Evolutionary conservation across 805 yeast genomes (phyloP), one percentile per base, ranked within the genome.

Genomic region (Saturnispora ahearnii): DNA sequence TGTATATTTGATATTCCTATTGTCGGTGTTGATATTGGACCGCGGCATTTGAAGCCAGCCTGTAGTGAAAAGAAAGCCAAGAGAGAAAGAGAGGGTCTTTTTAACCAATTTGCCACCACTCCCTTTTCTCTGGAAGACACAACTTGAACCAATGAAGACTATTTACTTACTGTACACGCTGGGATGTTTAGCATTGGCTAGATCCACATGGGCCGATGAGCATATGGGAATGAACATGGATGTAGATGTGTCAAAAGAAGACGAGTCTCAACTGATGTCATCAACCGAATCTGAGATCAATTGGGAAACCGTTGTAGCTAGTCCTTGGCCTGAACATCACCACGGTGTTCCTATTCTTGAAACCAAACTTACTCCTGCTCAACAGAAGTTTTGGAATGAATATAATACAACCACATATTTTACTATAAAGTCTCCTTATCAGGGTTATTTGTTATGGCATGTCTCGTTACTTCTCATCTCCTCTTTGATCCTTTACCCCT

Each of bases 391-490:
- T 65, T 90, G 97, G 97, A 81, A 79, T 45, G 62, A 66, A 26
- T 90, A 89, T 66, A 80, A 85, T 60, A 79, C 95, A 12, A 83
- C 91, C 1, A 81, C 87, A 3, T 89, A 74, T 63, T 80, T 87
- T 67, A 80, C 77, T 7, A 60, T 77, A 11, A 74, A 73, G 0
- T 57, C 74, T 2, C 73, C 79, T 3, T 73, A 73, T 55, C 74
- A 78, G 50, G 51, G 71, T 12, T 73, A 81, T 1, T 67, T 89
- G 29, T 71, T 71, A 54, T 57, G 71, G 38, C 96, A 89, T 59
- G 66, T 80, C 9, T 56, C 62, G 2, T 62, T 78, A 3, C 61
- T 77, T 12, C 46, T 71, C 2, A 9, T 70, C 0, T 64, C 82
- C 1, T 73, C 78, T 52, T 62, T 79, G 12, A 57, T 83, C 22